phyloP scores from a whole-genome alignment of 1,284 basidiomycete genomes.

The Cryptococcus sp. region DNA sequence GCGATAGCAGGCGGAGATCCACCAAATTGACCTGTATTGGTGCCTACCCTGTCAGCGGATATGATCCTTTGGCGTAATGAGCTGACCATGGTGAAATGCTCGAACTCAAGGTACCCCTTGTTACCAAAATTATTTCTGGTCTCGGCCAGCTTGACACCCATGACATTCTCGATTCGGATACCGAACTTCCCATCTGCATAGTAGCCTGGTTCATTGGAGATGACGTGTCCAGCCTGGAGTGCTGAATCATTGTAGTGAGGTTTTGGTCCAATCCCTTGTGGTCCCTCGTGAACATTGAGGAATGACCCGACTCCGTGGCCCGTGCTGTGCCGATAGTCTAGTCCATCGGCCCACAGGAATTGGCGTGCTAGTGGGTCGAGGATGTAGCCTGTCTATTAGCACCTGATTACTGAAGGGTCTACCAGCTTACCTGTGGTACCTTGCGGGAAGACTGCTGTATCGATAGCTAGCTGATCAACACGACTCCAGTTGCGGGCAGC shows the following conservation, averaged over 20 bases:
- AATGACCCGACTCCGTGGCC: constrained; percentile 91
- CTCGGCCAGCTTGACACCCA: constrained; percentile 65
- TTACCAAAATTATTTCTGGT: constrained; percentile 82
- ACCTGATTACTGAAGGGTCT: neutral
- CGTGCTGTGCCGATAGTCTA: constrained; percentile 73
- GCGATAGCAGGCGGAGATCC: constrained; percentile 61
- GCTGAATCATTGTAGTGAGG: constrained; percentile 59
- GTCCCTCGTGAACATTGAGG: constrained; percentile 91
- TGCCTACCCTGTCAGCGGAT: constrained; percentile 51
- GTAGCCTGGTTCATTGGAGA: constrained; percentile 92
- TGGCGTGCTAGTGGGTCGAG: constrained; percentile 77
- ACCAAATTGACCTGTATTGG: constrained; percentile 87
- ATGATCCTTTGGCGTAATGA: neutral
- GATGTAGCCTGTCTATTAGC: constrained; percentile 10
- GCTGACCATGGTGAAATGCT: constrained; percentile 72
- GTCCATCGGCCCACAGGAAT: constrained; percentile 84
- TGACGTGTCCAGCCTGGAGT: constrained; percentile 77
- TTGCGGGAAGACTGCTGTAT: constrained; percentile 76
- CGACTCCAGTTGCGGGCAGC: neutral
- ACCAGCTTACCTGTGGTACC: constrained; percentile 69
- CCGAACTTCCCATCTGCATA: constrained; percentile 89
- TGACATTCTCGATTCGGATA: constrained; percentile 87
- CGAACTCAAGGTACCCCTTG: constrained; percentile 75
- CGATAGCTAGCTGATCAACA: constrained; percentile 44
- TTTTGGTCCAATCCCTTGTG: constrained; percentile 78